Base-by-base conservation (phyloP, 208 protist species). In the Crithidia acanthocephali region DNA sequence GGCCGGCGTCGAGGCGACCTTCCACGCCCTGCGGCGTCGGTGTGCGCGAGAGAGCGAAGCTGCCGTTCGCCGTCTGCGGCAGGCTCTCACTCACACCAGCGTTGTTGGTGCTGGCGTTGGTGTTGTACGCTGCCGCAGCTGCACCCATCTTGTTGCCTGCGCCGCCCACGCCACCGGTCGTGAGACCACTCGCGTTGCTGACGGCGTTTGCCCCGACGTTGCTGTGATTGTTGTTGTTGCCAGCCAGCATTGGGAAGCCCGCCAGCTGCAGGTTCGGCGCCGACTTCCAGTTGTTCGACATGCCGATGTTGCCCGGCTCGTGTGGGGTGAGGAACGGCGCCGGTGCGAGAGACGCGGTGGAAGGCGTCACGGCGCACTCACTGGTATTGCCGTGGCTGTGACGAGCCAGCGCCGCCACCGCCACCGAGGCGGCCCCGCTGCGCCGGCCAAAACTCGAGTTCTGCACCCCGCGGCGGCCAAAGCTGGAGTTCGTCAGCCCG, bases 401-500 rank as follows among this genome's bases (percentile, higher is more conserved):
- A 9, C 64, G 64, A n/a, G 48, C 58, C 44, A 58, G 35, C 52
- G 64, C 50, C 1, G 47, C 47, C 27, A 28, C 16, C 18, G 60
- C 28, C n/a, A 22, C 51, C 1, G 56, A n/a, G n/a, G 23, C 30
- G 13, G 72, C 28, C 2, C 51, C 51, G 64, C 37, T 69, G 42
- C 64, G 63, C 22, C 57, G 56, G 40, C 63, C 59, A 37, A 70
- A 52, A 48, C 72, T 77, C 53, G 1, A 58, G 64, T 72, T 77
- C n/a, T 51, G 63, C 64, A 72, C 63, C 3, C 47, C 64, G 15
- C 72, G 72, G 0, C 72, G 72, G n/a, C 64, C 72, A 53, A 77
- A 77, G 58, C 72, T 77, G 8, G 72, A 52, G 65, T 77, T 77
- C 4, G 72, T 72, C 6, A 67, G 45, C 11, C 72, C 72, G 23